Base-by-base conservation (phyloP, 306 rosid genomes). In the Corylus americana region DNA sequence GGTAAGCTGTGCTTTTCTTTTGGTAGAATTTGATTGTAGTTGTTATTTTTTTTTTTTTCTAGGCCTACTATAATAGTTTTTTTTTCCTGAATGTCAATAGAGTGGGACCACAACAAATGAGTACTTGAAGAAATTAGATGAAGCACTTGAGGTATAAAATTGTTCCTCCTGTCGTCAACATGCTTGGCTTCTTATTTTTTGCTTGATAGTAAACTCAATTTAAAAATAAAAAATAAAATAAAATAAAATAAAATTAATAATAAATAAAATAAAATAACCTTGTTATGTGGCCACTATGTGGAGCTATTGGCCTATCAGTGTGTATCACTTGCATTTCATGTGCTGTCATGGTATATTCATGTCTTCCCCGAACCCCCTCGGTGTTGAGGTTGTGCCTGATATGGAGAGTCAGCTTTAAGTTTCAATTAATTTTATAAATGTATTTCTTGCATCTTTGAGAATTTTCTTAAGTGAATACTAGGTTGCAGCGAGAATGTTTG, bases 81-180 rank as follows among this genome's bases (percentile, higher is more conserved):
- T 58, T 61, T 55, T 74, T 59, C 62, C 74, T 55, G 73, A 82
- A 67, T 78, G 80, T 80, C 29, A 74, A 81, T 87, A 95, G 98
- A 95, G 94, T 70, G 98, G 97, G 81, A 92, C 94, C 14, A 67
- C 70, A 44, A 85, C 97, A 63, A 88, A 85, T 64, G 94, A 91
- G 77, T 95, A 92, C 90, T 81, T 92, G 80, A 80, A 77, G 79
- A 91, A 89, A 81, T 83, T 95, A 84, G 97, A 91, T 70, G 87
- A 83, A 84, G 94, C 98, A 63, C 97, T 94, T 49, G 87, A 90
- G 95, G 97, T 94, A 85, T 82, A 61, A 35, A 18, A 1, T 54
- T 31, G 22, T 75, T 61, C 78, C 47, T 57, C 54, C 51, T 75
- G 76, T 61, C 55, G 47, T 14, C 9, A 55, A 18, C 57, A 37